phyloP scores from a whole-genome alignment of 2,329 filamentous ascomycete species.

The Dactylonectria macrodidyma region DNA sequence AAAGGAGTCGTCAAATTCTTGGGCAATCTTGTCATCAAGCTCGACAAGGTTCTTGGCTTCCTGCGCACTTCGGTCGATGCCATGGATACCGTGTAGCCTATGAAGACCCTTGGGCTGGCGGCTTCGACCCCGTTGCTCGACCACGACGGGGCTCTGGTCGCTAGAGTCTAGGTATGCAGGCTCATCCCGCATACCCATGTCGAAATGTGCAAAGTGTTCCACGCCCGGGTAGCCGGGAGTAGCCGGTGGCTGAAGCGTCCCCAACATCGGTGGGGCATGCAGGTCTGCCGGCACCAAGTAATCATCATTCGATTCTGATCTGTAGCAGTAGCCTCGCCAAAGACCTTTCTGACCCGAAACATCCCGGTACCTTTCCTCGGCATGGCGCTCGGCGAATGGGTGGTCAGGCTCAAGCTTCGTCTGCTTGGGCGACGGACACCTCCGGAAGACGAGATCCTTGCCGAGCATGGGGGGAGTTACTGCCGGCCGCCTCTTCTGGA shows the following conservation, averaged over 20 bases:
- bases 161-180: conserved; percentile 50
- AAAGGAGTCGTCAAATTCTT: conserved; percentile 86
- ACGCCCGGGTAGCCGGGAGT: conserved; percentile 57
- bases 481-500: conserved; percentile 65
- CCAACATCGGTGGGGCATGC: conserved; percentile 64
- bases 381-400: conserved; percentile 65
- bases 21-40: conserved; percentile 66
- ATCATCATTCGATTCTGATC: conserved; percentile 53
- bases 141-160: conserved; percentile 34
- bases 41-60: conserved; percentile 66
- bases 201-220: conserved; percentile 26
- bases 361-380: conserved; percentile 65
- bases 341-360: conserved; percentile 74
- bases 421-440: conserved; percentile 85
- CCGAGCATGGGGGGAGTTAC: conserved; percentile 91
- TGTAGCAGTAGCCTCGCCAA: conserved; percentile 82
- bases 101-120: conserved; percentile 61
- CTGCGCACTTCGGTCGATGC: conserved; percentile 66
- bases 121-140: conserved; percentile 47
- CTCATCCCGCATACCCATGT: conserved; percentile 54
- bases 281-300: conserved; percentile 60
- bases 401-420: conserved; percentile 88
- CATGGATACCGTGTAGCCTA: conserved; percentile 65
- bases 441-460: conserved; percentile 83
- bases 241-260: conserved; percentile 62